A percentile compares a stretch with the other conserved stretches of the same genome.
phyloP scores from a whole-genome alignment of 164 flowering plant species.

The Houttuynia cordata region DNA sequence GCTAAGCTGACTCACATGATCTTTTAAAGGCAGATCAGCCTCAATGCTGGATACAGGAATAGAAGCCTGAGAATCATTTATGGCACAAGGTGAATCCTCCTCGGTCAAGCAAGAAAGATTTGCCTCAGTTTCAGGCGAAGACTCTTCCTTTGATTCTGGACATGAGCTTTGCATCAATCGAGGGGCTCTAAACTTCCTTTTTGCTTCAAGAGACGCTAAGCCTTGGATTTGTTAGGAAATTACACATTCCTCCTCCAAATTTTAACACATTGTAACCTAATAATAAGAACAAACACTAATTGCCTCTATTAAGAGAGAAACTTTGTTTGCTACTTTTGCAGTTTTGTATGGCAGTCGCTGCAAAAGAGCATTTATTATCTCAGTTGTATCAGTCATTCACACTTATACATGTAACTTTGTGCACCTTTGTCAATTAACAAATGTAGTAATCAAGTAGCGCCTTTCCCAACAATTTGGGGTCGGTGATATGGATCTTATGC shows the following conservation, averaged over 20 bases:
- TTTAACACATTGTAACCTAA: not conserved
- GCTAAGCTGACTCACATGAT: constrained; percentile 18
- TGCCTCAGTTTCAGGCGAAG: constrained; percentile 15
- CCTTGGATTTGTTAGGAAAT: constrained; percentile 36
- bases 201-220: constrained; percentile 81
- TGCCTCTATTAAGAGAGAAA: no score
- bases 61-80: constrained; percentile 12
- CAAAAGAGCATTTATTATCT: not conserved
- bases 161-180: constrained; percentile 22
- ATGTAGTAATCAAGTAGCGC: not conserved
- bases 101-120: constrained; percentile 3
- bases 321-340: no score
- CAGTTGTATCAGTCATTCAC: not conserved
- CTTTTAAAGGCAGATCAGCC: constrained; percentile 9
- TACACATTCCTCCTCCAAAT: not conserved
- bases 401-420: not conserved
- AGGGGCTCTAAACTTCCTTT: constrained; percentile 66
- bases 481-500: no score
- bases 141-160: constrained; percentile 15
- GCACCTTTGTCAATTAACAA: not conserved
- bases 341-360: not conserved
- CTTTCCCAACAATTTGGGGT: no score
- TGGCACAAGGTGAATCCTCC: constrained; percentile 17
- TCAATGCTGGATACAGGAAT: constrained; percentile 6
- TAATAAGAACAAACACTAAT: no score